Evolutionary conservation across 345 rosid genomes (phyloP).

Genomic region (Eucalyptus curtisii): DNA sequence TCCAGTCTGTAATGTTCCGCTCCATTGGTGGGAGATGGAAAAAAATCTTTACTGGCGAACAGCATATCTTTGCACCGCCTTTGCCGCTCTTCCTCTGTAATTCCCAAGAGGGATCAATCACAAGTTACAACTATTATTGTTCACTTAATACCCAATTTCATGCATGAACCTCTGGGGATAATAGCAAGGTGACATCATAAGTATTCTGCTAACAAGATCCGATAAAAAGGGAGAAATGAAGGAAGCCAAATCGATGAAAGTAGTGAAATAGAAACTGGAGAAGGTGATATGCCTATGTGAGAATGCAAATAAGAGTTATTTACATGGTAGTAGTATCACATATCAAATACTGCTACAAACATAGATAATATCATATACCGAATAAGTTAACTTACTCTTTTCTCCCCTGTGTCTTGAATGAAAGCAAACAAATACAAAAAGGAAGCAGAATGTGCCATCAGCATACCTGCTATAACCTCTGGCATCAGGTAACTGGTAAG

Average conservation of each 20-base stretch:
- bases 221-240: neutral
- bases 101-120: conserved; percentile 31
- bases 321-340: neutral
- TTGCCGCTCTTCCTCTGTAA: conserved; percentile 79
- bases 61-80: conserved; percentile 75
- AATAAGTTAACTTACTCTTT: neutral
- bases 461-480: conserved; percentile 93
- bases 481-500: conserved; percentile 95
- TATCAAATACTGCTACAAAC: neutral
- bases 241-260: neutral
- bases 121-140: neutral
- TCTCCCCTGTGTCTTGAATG: neutral
- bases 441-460: neutral
- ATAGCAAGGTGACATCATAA: neutral
- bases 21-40: neutral
- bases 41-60: conserved; percentile 46
- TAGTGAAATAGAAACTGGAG: neutral
- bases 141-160: neutral
- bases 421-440: neutral
- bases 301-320: neutral
- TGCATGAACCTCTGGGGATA: neutral
- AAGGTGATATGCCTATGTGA: neutral
- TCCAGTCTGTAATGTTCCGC: neutral
- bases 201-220: neutral
- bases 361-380: neutral